phyloP scores from a whole-genome alignment of 345 rosid genomes.

The Ailanthus altissimus region DNA sequence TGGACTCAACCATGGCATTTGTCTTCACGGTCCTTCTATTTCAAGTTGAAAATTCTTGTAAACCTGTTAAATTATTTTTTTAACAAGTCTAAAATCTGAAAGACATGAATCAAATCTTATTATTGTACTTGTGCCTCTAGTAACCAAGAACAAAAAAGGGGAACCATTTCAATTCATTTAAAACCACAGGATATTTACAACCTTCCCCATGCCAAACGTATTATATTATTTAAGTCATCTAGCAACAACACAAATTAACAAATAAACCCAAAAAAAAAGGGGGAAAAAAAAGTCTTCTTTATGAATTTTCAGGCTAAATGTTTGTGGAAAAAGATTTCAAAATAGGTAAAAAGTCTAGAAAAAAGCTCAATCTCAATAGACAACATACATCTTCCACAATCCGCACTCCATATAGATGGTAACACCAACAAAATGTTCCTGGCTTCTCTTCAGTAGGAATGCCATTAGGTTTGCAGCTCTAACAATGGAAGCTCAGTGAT shows the following conservation, averaged over 20 bases:
- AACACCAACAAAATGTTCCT: constrained; percentile 21
- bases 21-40: not conserved
- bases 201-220: not conserved
- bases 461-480: constrained; percentile 7
- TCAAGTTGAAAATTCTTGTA: not conserved
- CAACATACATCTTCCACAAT: not conserved
- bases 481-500: not conserved
- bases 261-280: not conserved
- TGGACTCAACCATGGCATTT: too few relatives aligned
- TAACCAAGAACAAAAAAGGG: not conserved
- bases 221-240: not conserved
- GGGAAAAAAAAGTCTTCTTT: too few relatives aligned
- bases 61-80: too few relatives aligned
- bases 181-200: not conserved
- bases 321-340: too few relatives aligned
- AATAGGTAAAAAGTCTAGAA: not conserved
- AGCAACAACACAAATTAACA: not conserved
- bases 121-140: not conserved
- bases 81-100: not conserved
- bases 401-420: not conserved
- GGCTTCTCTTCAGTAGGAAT: not conserved
- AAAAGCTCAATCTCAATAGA: not conserved
- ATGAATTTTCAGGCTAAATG: not conserved
- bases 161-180: not conserved
- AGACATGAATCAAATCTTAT: not conserved